Base-by-base conservation (phyloP, 306 rosid species). In the Castanea sativa region DNA sequence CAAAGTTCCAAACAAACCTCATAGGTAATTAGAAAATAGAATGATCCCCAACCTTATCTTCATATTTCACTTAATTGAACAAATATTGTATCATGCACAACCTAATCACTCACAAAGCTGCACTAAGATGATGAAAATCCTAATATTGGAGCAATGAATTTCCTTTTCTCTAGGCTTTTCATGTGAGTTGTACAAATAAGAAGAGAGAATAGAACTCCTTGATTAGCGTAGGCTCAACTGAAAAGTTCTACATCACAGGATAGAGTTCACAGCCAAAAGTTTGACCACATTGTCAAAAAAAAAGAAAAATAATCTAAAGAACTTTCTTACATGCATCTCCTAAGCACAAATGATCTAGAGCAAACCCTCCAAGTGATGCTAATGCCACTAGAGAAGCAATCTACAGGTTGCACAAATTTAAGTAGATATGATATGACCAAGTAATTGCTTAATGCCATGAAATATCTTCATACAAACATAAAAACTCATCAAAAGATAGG, bases 261-360 rank as follows among this genome's bases (percentile, higher is more conserved):
- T 27, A 56, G 5, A 67, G 49, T 67, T 4, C 45, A 14, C 45
- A 13, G 51, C 56, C 19, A 74, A 49, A 61, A 78, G 74, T 59
- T 78, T 56, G 56, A 51, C 55, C 21, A 21, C 60, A 35, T 16
- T 38, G 30, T 78, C 51, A 21, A 73, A 61, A 72, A 25, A 61
- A 71, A 61, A 72, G 58, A 71, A 20, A 69, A 79, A 79, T 56
- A 71, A 74, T 75, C 73, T 29, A 35, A 53, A 41, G 15, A 73
- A 65, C 55, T 43, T 55, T 53, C 14, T 53, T 52, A 67, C 32
- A 84, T 65, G 30, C 68, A 67, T 63, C 73, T 69, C 61, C 73
- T 32, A 75, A 49, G 5, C 53, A 49, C 53, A 49, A 49, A 49
- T 49, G 53, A 49, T 49, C 53, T 49, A 49, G 5, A 49, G 16